Evolutionary conservation across 2,329 filamentous ascomycete genomes (phyloP).

Genomic region (Escovopsis sp.): DNA sequence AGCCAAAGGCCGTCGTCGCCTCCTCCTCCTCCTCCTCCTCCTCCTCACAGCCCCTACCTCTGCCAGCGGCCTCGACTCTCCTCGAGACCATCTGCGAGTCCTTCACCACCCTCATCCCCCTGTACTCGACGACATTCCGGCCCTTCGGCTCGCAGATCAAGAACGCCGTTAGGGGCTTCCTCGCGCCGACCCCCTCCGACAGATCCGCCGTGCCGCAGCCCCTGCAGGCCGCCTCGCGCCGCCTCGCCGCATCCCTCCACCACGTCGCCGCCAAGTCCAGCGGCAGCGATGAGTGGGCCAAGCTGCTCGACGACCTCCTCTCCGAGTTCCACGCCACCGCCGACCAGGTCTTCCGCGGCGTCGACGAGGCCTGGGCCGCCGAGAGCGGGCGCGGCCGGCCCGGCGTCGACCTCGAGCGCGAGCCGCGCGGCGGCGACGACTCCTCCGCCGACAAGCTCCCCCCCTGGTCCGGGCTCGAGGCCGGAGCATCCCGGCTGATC

Average conservation of each 20-base stretch:
- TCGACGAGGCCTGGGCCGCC: slow-evolving; percentile 72
- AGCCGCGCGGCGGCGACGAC: slow-evolving; percentile 28
- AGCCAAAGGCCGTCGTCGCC: slow-evolving; percentile 17
- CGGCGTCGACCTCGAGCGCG: slow-evolving; percentile 26
- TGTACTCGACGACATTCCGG: slow-evolving; percentile 71
- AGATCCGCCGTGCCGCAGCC: slow-evolving; percentile 31
- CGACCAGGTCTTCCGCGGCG: slow-evolving; percentile 62
- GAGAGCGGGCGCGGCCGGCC: slow-evolving; percentile 34
- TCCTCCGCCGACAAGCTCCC: slow-evolving; percentile 36
- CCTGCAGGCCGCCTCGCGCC: slow-evolving; percentile 44
- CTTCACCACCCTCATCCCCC: slow-evolving; percentile 57
- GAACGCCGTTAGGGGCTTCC: slow-evolving; percentile 39
- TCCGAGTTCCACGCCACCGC: slow-evolving; percentile 54
- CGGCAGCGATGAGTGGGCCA: slow-evolving; percentile 64
- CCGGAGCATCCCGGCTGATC: slow-evolving; percentile 55
- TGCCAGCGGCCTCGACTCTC: slow-evolving; percentile 29
- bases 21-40: too few species aligned
- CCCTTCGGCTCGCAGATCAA: slow-evolving; percentile 58
- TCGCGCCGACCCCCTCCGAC: slow-evolving; percentile 50
- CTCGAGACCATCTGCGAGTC: slow-evolving; percentile 57
- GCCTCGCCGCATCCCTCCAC: slow-evolving; percentile 56
- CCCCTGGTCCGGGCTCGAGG: slow-evolving; percentile 58
- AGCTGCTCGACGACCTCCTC: slow-evolving; percentile 46
- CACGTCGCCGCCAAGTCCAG: slow-evolving; percentile 71
- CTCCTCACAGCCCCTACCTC: slow-evolving; percentile 15